Evolutionary conservation across 2,329 filamentous ascomycete species (phyloP), one percentile per base, ranked within the genome.

Genomic region (Venturia effusa): DNA sequence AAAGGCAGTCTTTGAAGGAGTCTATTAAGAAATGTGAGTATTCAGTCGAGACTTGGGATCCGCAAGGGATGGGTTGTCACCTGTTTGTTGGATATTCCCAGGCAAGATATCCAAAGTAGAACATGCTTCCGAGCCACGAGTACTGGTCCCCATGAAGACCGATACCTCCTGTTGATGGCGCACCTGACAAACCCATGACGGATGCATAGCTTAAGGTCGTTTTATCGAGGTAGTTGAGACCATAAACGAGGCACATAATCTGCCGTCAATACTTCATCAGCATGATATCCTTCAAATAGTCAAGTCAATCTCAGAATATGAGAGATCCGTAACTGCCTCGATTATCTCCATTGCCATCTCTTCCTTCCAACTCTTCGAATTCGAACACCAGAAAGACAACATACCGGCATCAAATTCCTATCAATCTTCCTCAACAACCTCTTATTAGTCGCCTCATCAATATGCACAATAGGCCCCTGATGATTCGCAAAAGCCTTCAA

Each of bases 81-180:
- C 83, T 80, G 69, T 81, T 86, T 1, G 85, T 88, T 0, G 86
- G 86, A 71, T 85, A 88, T 70, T 88, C 86, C 81, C 81, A 87
- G 2, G 79, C 82, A 19, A 83, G 70, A 63, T 82, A 82, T 0
- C 80, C 80, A 68, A 82, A 78, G 69, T 82, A 83, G 66, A 81
- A 82, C 70, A 83, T 78, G 45, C 71, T 77, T 22, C 73, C 73
- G 0, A 80, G 72, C 80, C 81, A 83, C 7, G 78, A 78, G 66
- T 82, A 83, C 59, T 84, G 75, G 48, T 79, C 73, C 5, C 80
- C 80, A 8, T 75, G 73, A 27, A 83, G 71, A 15, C 72, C 67
- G 61, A 81, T 76, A 30, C 80, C 80, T 24, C 73, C 22, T 69
- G 65, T 13, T 71, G 68, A 37, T 70, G 72, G 66, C 73, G 63